Percentiles rank a stretch among this genome's conserved stretches.
phyloP scores from a whole-genome alignment of 441 rosid genomes.

The Mallotus repandus region DNA sequence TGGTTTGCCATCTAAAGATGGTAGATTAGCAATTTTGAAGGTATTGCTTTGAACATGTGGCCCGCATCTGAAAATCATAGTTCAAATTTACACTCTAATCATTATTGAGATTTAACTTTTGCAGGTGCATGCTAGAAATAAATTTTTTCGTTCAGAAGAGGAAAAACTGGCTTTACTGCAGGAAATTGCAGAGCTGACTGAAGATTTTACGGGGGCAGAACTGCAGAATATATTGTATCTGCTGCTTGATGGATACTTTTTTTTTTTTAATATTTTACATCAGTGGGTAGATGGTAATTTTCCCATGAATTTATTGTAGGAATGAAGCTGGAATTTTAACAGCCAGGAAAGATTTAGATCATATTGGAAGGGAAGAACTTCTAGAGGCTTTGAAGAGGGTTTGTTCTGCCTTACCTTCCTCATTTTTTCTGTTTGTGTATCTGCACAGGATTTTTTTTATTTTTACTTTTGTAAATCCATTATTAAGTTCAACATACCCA shows the following conservation, averaged over 20 bases:
- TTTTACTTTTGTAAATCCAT: not conserved
- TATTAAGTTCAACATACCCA: not conserved
- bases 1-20: constrained; percentile 93
- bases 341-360: constrained; percentile 91
- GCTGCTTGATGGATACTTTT: constrained; percentile 13
- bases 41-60: constrained; percentile 34
- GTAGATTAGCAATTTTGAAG: constrained; percentile 91
- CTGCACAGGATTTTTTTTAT: not conserved
- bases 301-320: constrained; percentile 44
- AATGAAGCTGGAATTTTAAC: constrained; percentile 99
- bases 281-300: constrained; percentile 28
- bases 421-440: not conserved
- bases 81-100: constrained; percentile 14
- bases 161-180: constrained; percentile 71
- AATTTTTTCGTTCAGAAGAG: constrained; percentile 77
- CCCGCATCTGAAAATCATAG: constrained; percentile 15
- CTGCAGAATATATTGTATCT: constrained; percentile 90
- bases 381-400: constrained; percentile 93
- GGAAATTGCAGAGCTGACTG: constrained; percentile 82
- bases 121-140: constrained; percentile 97
- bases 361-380: constrained; percentile 88
- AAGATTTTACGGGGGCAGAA: constrained; percentile 97
- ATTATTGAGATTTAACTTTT: constrained; percentile 25
- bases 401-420: constrained; percentile 26
- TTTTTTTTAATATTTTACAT: constrained; percentile 3